phyloP scores from a whole-genome alignment of 2,329 filamentous ascomycete species.

The Epicoccum nigrum region DNA sequence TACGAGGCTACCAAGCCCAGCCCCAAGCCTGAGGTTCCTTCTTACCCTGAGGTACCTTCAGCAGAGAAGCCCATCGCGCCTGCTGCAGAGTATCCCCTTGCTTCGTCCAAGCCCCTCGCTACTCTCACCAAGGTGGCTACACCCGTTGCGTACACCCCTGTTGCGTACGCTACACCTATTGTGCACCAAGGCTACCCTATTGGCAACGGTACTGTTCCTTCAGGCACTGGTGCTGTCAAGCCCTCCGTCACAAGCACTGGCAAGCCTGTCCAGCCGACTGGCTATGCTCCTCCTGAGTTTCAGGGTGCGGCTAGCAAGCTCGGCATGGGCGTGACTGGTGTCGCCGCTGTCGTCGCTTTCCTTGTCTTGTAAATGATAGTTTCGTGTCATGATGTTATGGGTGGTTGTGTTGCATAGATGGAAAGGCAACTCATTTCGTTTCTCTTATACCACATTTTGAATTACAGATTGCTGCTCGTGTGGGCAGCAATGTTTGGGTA shows the following conservation, averaged over 20 bases:
- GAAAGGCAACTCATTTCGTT: conserved; percentile 1
- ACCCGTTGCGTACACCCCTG: conserved; percentile 21
- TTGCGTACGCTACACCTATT: conserved; percentile 7
- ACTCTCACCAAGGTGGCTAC: conserved; percentile 34
- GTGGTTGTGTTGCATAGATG: not conserved
- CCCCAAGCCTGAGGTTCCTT: conserved; percentile 8
- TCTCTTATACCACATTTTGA: conserved; percentile 9
- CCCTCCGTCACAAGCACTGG: conserved; percentile 3
- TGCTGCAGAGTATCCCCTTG: not conserved
- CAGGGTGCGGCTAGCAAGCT: conserved; percentile 35
- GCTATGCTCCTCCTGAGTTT: conserved; percentile 25
- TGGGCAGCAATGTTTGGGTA: conserved; percentile 6
- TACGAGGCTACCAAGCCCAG: conserved; percentile 8
- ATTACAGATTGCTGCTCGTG: conserved; percentile 1
- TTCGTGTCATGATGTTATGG: not conserved
- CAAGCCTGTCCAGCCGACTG: conserved; percentile 20
- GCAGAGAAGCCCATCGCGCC: conserved; percentile 9
- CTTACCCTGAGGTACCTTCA: conserved; percentile 14
- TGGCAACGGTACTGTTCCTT: conserved; percentile 14
- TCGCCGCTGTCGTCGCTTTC: conserved; percentile 28
- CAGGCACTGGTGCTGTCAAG: conserved; percentile 17
- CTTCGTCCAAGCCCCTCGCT: conserved; percentile 14
- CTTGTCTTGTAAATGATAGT: conserved; percentile 27
- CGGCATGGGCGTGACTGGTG: conserved; percentile 26
- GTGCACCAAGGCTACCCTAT: conserved; percentile 14